Evolutionary conservation across 208 protist species (phyloP).

Genomic region (Crithidia acanthocephali): DNA sequence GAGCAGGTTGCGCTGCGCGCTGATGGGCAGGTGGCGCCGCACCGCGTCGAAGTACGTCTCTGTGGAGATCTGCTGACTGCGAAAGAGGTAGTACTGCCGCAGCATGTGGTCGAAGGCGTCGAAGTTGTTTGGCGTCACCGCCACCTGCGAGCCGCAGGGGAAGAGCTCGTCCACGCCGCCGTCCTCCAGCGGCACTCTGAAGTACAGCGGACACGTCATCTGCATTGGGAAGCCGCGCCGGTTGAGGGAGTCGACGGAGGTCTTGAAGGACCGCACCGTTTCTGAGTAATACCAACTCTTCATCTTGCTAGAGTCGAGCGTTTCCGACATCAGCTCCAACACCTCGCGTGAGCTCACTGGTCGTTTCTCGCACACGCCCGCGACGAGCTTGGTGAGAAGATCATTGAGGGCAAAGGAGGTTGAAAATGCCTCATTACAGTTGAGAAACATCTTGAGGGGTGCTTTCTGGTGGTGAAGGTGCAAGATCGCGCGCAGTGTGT

Average conservation of each 20-base stretch:
- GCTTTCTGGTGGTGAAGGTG: not conserved
- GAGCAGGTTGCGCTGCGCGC: constrained; percentile 40
- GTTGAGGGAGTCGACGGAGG: constrained; percentile 23
- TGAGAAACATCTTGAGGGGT: constrained; percentile 20
- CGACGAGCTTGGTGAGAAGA: constrained; percentile 33
- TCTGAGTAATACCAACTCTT: constrained; percentile 35
- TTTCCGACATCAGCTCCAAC: constrained; percentile 29
- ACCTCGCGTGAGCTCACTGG: constrained; percentile 34
- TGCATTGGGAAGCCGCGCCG: constrained; percentile 35
- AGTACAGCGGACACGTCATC: constrained; percentile 46
- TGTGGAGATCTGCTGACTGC: constrained; percentile 17
- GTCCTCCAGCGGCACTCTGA: constrained; percentile 53
- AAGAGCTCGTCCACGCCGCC: constrained; percentile 63
- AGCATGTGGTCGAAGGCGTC: constrained; percentile 45
- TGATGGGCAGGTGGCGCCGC: constrained; percentile 35
- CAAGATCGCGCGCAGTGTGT: not conserved
- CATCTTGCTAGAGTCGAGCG: constrained; percentile 32
- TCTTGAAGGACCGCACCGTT: constrained; percentile 37
- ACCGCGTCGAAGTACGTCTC: constrained; percentile 33
- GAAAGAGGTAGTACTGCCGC: constrained; percentile 27
- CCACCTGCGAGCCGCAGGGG: constrained; percentile 48
- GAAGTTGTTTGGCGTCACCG: constrained; percentile 62
- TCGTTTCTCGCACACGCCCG: constrained; percentile 30
- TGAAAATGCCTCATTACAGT: constrained; percentile 31
- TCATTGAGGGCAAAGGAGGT: constrained; percentile 34